Conservation (phyloP, 164 flowering plant species). For the Platanus orientalis region DNA sequence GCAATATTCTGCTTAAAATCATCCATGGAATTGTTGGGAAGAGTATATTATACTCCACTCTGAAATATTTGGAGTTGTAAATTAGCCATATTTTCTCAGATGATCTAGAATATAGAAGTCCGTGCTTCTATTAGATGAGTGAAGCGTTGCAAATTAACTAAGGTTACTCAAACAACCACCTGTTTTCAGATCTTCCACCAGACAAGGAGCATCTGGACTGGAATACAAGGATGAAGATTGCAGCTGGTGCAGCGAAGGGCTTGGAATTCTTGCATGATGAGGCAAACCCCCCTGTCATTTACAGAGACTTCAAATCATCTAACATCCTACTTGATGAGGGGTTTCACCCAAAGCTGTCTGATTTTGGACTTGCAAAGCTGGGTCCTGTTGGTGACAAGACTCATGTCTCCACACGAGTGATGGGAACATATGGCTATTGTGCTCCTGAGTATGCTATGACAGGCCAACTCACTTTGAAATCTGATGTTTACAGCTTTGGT, state of each 20-base stretch:
- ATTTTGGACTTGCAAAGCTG: conserved; percentile 92
- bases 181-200: conserved; percentile 62
- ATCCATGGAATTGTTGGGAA: too few species aligned
- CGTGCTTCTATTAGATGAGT: background rate
- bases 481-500: conserved; percentile 96
- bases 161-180: background rate
- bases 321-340: conserved; percentile 90
- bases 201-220: conserved; percentile 81
- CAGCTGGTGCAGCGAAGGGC: conserved; percentile 96
- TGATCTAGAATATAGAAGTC: too few species aligned
- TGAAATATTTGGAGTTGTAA: too few species aligned
- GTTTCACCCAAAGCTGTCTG: conserved; percentile 83
- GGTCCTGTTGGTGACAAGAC: conserved; percentile 98
- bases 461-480: conserved; percentile 87
- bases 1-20: too few species aligned
- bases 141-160: conserved; percentile 5
- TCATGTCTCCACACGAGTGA: conserved; percentile 95
- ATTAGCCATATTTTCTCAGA: too few species aligned
- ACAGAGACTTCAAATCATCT: conserved; percentile 87
- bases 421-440: conserved; percentile 98
- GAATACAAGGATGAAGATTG: conserved; percentile 96
- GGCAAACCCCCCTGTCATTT: conserved; percentile 95
- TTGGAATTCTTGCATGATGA: conserved; percentile 90
- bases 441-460: conserved; percentile 99
- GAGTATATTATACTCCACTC: too few species aligned